Evolutionary conservation across 768 basidiomycete genomes (phyloP).

Genomic region (Phallus indusiatus): DNA sequence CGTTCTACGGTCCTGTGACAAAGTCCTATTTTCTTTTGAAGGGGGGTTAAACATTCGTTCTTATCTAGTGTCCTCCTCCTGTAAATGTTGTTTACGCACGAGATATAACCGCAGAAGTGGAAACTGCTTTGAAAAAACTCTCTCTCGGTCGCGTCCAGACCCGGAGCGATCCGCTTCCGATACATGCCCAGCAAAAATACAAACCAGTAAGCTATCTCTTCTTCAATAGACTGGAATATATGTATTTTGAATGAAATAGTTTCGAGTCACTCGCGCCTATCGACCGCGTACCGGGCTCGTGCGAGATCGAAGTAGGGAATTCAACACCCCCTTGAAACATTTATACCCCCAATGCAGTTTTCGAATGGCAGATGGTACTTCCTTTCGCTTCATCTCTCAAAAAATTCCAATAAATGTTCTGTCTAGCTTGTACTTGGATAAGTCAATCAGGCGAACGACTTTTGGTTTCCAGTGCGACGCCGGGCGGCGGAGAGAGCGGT

Average conservation of each 20-base stretch:
- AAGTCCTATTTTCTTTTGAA: neutral
- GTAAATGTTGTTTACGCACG: neutral
- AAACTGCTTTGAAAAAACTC: neutral
- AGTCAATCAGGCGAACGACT: neutral
- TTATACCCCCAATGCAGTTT: neutral
- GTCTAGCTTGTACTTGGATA: neutral
- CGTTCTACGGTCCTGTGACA: neutral
- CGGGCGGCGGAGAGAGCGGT: conserved; percentile 1
- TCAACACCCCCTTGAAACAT: neutral
- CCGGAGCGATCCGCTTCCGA: neutral
- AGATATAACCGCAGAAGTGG: neutral
- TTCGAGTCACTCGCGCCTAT: neutral
- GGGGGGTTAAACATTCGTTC: neutral
- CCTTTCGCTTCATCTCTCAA: neutral
- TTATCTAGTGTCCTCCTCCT: neutral
- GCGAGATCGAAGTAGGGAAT: neutral
- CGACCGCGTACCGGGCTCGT: conserved; percentile 1
- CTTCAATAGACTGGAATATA: neutral
- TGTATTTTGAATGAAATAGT: neutral
- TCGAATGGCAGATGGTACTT: conserved; percentile 8
- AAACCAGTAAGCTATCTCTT: neutral
- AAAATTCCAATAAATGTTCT: neutral
- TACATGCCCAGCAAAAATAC: neutral
- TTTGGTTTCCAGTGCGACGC: neutral
- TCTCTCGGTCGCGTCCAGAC: neutral